Base-by-base conservation (phyloP, 257 asterid genomes). In the Rhazya stricta region DNA sequence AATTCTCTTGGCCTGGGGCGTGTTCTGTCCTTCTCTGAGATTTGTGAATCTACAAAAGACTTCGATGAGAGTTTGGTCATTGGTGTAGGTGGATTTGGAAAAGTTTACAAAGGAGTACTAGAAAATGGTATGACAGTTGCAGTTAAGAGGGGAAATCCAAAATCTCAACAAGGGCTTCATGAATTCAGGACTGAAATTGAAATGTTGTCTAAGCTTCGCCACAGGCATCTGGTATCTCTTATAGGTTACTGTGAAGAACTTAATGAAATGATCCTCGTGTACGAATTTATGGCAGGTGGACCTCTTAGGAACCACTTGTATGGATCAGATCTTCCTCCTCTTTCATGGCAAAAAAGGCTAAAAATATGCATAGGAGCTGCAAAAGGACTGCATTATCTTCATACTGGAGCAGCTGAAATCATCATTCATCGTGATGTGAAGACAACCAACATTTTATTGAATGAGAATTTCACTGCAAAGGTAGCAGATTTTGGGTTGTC, bases 241-340 rank as follows among this genome's bases (percentile, higher is more conserved):
- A 78, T 78, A 39, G 81, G 81, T 5, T 78, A 72, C 30, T 78
- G 81, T 58, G 74, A 78, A 30, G 81, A 78, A 25, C 74, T 66
- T 46, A 53, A 61, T 2, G 81, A 78, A 56, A 72, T 78, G 78
- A 67, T 73, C 29, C 60, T 78, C 25, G 77, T 78, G 27, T 78
- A 78, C 9, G 78, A 73, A 34, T 78, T 63, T 37, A 78, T 78
- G 81, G 72, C 77, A 25, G 42, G 69, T 43, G 81, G 81, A 27
- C 76, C 81, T 23, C 42, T 78, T 6, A 69, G 77, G 43, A 72
- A 73, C 16, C 78, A 78, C 69, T 76, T 78, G 23, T 73, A 78
- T 53, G 76, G 76, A 41, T 50, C 25, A 37, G n/a, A 65, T 23
- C 39, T 32, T 19, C 75, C 74, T 11, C 34, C 69, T 3, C 78